Evolutionary conservation across 169 alveolate genomes (phyloP).

Genomic region (Plasmodium chabaudi): DNA sequence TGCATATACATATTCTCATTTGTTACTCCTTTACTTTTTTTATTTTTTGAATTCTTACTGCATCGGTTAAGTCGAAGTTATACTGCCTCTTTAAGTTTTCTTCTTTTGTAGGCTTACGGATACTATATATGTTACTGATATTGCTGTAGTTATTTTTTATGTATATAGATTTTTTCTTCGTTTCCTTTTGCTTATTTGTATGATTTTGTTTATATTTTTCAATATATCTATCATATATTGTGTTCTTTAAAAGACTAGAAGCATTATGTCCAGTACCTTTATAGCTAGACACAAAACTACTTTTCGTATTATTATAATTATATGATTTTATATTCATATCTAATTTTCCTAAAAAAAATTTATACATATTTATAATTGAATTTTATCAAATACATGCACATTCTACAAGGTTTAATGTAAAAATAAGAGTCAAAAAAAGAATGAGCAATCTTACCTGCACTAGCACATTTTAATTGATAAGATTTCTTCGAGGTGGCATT

Average conservation of each 20-base stretch:
- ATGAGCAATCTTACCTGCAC: not conserved
- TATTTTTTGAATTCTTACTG: slow-evolving; percentile 10
- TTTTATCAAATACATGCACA: no score
- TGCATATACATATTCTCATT: no score
- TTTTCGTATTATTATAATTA: slow-evolving; percentile 15
- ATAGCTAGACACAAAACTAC: slow-evolving; percentile 41
- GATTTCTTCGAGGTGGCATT: not conserved
- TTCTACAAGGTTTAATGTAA: not conserved
- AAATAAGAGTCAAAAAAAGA: not conserved
- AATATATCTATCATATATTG: slow-evolving; percentile 68
- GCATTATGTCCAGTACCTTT: slow-evolving; percentile 40
- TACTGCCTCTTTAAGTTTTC: slow-evolving; percentile 28
- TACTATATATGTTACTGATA: slow-evolving; percentile 73
- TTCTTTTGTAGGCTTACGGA: slow-evolving; percentile 25
- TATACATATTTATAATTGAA: not conserved
- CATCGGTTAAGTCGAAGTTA: slow-evolving; percentile 47
- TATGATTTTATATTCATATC: slow-evolving; percentile 44
- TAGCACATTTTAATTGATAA: not conserved
- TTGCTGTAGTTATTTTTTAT: slow-evolving; percentile 66
- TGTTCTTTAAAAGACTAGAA: slow-evolving; percentile 40
- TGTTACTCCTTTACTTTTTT: not conserved
- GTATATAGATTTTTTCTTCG: slow-evolving; percentile 67
- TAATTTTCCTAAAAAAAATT: slow-evolving; percentile 12
- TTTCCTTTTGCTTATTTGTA: slow-evolving; percentile 33
- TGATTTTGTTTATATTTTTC: slow-evolving; percentile 62